Evolutionary conservation across 768 basidiomycete genomes (phyloP).

Genomic region (Strobilomyces confusus): DNA sequence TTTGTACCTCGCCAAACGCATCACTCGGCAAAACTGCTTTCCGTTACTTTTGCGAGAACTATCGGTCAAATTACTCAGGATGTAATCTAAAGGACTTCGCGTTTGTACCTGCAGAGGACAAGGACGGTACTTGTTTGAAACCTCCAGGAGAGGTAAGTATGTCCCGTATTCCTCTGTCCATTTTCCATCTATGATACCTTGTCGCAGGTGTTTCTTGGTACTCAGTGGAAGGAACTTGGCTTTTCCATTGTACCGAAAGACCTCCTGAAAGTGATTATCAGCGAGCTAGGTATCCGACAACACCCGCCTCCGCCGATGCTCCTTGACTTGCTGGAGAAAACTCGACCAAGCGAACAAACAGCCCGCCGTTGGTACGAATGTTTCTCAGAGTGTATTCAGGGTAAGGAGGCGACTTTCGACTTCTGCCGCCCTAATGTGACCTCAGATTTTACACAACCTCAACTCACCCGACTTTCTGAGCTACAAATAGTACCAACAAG

Average conservation of each 20-base stretch:
- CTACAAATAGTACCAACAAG: slow-evolving; percentile 65
- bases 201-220: slow-evolving; percentile 74
- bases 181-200: background rate
- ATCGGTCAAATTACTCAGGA: background rate
- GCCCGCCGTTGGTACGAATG: slow-evolving; percentile 68
- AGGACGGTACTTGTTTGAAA: background rate
- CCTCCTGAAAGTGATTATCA: slow-evolving; percentile 46
- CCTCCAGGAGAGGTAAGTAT: background rate
- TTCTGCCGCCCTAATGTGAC: too few species aligned
- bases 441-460: slow-evolving; percentile 55
- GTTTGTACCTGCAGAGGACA: background rate
- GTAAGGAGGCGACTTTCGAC: too few species aligned
- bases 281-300: slow-evolving; percentile 64
- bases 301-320: slow-evolving; percentile 65
- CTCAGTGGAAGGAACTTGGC: slow-evolving; percentile 68
- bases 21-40: background rate
- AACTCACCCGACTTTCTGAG: slow-evolving; percentile 55
- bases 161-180: too few species aligned
- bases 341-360: slow-evolving; percentile 51
- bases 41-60: background rate
- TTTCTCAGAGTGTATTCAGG: slow-evolving; percentile 57
- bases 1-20: background rate
- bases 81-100: background rate
- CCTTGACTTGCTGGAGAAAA: slow-evolving; percentile 52
- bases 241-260: slow-evolving; percentile 62